Evolutionary conservation across 768 basidiomycete species (phyloP).

Genomic region (Leucocoprinus birnbaumii): DNA sequence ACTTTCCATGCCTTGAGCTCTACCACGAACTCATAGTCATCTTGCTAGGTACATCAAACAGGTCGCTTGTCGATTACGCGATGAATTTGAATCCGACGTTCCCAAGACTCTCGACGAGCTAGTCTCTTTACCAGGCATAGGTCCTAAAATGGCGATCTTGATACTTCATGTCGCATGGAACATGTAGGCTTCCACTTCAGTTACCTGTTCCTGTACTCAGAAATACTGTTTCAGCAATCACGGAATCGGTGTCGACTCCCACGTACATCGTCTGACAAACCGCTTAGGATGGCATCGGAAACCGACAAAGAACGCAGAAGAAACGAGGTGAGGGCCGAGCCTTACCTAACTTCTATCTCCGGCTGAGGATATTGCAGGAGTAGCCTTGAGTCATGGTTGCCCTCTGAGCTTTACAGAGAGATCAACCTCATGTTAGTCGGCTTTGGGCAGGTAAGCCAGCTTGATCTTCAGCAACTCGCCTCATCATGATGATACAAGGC

Average conservation of each 20-base stretch:
- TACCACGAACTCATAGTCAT: no score
- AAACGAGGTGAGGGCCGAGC: conserved; percentile 59
- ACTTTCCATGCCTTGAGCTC: no score
- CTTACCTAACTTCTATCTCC: neutral
- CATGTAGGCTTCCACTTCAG: conserved; percentile 41
- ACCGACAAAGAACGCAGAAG: conserved; percentile 82
- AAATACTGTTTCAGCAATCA: conserved; percentile 50
- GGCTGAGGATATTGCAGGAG: conserved; percentile 35
- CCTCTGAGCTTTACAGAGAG: conserved; percentile 64
- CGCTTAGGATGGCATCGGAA: conserved; percentile 89
- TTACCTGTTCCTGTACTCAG: neutral
- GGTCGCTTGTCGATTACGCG: conserved; percentile 63
- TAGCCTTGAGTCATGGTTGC: conserved; percentile 84
- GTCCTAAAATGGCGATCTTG: conserved; percentile 95
- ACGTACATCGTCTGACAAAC: conserved; percentile 95
- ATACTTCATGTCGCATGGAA: conserved; percentile 84
- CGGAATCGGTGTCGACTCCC: conserved; percentile 95
- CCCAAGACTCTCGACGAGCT: conserved; percentile 88
- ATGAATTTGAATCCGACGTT: conserved; percentile 79
- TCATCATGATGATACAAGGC: no score
- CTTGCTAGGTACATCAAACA: conserved; percentile 71
- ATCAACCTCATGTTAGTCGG: conserved; percentile 83
- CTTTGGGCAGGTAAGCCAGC: conserved; percentile 68
- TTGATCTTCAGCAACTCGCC: neutral
- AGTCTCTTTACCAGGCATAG: conserved; percentile 85